phyloP scores from a whole-genome alignment of 441 rosid genomes.

The Sinapis alba region DNA sequence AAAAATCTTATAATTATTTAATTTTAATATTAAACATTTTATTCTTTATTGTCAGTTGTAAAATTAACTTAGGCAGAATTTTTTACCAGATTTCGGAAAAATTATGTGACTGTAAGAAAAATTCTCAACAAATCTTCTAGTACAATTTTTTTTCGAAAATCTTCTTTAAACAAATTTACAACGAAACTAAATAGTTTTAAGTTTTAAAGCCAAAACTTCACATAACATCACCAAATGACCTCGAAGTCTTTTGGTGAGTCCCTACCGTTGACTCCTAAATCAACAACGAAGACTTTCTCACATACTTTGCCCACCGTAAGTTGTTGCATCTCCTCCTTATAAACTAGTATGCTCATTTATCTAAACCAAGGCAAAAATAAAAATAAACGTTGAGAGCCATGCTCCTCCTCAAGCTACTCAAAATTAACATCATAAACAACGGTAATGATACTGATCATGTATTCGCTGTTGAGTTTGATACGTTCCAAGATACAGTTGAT shows the following conservation, averaged over 20 bases:
- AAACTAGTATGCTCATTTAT: neutral
- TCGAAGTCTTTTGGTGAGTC: neutral
- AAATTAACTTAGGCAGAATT: too few relatives aligned
- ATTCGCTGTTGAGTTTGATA: constrained; percentile 79
- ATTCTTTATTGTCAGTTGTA: too few relatives aligned
- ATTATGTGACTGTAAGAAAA: too few relatives aligned
- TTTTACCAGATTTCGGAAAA: too few relatives aligned
- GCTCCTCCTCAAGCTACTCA: constrained; percentile 14
- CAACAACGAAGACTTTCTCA: neutral
- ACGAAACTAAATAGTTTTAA: too few relatives aligned
- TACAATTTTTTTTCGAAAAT: too few relatives aligned
- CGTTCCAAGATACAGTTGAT: constrained; percentile 47
- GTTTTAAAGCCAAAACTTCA: too few relatives aligned
- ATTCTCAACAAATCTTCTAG: too few relatives aligned
- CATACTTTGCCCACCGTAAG: neutral
- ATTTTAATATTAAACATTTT: too few relatives aligned
- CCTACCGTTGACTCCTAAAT: neutral
- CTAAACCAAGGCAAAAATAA: neutral
- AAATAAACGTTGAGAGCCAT: neutral
- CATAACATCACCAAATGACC: neutral
- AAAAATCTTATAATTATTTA: too few relatives aligned
- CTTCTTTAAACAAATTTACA: too few relatives aligned
- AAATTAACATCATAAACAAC: constrained; percentile 42
- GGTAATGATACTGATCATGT: constrained; percentile 60
- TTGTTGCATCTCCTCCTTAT: neutral